Evolutionary conservation across 192 early-diverging fungal species (phyloP), one percentile per base, ranked within the genome.

Genomic region (Tieghemiomyces parasiticus): DNA sequence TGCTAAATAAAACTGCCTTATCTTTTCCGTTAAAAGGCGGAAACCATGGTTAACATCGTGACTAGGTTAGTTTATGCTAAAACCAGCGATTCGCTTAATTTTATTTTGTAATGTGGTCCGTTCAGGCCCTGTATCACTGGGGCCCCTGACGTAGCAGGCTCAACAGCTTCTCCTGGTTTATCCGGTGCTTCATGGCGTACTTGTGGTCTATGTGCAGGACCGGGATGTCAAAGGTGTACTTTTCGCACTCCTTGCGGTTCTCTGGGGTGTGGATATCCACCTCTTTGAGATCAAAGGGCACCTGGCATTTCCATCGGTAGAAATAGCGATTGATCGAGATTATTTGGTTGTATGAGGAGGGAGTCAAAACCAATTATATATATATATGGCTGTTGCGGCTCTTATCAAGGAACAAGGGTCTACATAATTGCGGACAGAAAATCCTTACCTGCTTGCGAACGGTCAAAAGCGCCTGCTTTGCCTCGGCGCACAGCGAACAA

Each of bases 151-250:
- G 32, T 14, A 58, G 55, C n/a, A 58, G 10, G 19, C 20, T 19
- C n/a, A 35, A 25, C 30, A 58, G 55, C 33, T 35, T 58, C 12
- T 30, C 55, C 20, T 28, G n/a, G 22, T 52, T 26, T 3, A 52
- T 52, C 1, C 50, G 50, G 29, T 52, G 50, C 26, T 52, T 20
- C 55, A 32, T 58, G 19, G 55, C 55, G n/a, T 33, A 32, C 4
- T 2, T 30, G 55, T 35, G 31, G 35, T 58, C 55, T 9, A 58
- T 26, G 34, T 58, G 55, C 13, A 35, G 20, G 1, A 35, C 55
- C 20, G 35, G 32, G 20, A 58, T 58, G 29, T 58, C 35, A 58
- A 58, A 58, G 16, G 55, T 32, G 35, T 58, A 35, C 55, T 58
- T 58, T 58, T 58, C n/a, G 22, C 50, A 52, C 60, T 35, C 22